phyloP scores from a whole-genome alignment of 306 rosid genomes.

The Dalbergia cultrata region DNA sequence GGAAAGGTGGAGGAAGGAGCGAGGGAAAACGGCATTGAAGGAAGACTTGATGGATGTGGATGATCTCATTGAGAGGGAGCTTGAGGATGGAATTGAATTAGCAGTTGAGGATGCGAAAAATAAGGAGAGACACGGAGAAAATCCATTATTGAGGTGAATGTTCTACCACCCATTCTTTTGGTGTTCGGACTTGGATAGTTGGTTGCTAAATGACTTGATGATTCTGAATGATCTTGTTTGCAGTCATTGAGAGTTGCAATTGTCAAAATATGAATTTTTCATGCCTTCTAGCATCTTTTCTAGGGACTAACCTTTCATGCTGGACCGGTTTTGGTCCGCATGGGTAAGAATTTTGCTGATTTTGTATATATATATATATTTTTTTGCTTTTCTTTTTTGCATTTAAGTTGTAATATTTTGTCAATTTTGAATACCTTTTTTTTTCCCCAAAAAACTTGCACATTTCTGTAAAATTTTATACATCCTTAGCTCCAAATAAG shows the following conservation, averaged over 20 bases:
- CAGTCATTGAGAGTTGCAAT: neutral
- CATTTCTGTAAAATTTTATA: no score
- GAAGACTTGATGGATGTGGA: constrained; percentile 85
- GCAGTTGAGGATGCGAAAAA: constrained; percentile 79
- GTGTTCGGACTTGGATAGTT: neutral
- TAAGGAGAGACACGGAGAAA: constrained; percentile 62
- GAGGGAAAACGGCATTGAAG: constrained; percentile 66
- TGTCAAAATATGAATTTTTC: neutral
- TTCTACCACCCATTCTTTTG: neutral
- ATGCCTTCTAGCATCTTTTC: no score
- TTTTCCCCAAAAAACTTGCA: no score
- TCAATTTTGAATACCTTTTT: no score
- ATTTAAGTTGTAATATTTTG: no score
- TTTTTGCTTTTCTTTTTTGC: no score
- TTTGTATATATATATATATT: no score
- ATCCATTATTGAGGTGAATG: neutral
- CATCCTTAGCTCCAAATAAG: no score
- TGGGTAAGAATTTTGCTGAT: no score
- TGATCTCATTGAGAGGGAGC: constrained; percentile 89
- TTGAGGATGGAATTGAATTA: constrained; percentile 90
- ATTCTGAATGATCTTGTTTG: constrained; percentile 15
- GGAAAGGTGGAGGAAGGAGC: constrained; percentile 81
- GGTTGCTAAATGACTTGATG: constrained; percentile 5
- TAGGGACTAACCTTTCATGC: no score
- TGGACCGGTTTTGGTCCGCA: no score